phyloP scores from a whole-genome alignment of 768 basidiomycete genomes.

The Pisolithus microcarpus region DNA sequence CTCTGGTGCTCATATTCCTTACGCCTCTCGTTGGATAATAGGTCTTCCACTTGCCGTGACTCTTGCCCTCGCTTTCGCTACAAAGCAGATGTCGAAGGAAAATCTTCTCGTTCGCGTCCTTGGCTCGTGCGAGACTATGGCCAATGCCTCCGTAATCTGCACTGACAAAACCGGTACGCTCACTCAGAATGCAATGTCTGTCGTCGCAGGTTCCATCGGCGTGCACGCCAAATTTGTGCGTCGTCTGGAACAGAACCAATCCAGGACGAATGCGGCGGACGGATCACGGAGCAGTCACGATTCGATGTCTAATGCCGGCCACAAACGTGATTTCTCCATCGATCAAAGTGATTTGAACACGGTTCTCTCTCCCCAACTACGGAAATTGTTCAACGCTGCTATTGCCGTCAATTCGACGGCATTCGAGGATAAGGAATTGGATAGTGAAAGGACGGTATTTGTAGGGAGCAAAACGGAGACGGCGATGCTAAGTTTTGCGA shows the following conservation, averaged over 20 bases:
- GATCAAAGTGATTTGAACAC: conserved; percentile 67
- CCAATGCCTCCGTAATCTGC: conserved; percentile 91
- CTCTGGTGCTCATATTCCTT: neutral
- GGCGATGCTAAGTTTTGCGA: conserved; percentile 79
- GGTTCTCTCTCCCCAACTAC: conserved; percentile 53
- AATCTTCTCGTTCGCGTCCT: conserved; percentile 93
- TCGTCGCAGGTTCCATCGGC: conserved; percentile 93
- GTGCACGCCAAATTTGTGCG: conserved; percentile 92
- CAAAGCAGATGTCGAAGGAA: conserved; percentile 92
- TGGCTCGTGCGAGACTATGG: conserved; percentile 98
- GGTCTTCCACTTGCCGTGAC: conserved; percentile 95
- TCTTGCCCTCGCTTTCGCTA: conserved; percentile 92
- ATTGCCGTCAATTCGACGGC: conserved; percentile 93
- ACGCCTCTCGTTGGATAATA: conserved; percentile 18
- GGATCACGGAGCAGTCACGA: conserved; percentile 26
- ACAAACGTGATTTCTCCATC: conserved; percentile 76
- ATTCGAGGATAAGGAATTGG: conserved; percentile 72
- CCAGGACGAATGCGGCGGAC: conserved; percentile 66
- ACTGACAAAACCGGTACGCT: conserved; percentile 97
- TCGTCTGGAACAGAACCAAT: conserved; percentile 60
- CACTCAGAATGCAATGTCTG: conserved; percentile 91
- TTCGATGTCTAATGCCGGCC: conserved; percentile 28
- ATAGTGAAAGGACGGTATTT: conserved; percentile 54
- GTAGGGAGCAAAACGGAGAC: conserved; percentile 96
- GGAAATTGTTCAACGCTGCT: conserved; percentile 69